Evolutionary conservation across 1,139 yeast species (phyloP).

Genomic region (Magnusiomyces tetraspermus): DNA sequence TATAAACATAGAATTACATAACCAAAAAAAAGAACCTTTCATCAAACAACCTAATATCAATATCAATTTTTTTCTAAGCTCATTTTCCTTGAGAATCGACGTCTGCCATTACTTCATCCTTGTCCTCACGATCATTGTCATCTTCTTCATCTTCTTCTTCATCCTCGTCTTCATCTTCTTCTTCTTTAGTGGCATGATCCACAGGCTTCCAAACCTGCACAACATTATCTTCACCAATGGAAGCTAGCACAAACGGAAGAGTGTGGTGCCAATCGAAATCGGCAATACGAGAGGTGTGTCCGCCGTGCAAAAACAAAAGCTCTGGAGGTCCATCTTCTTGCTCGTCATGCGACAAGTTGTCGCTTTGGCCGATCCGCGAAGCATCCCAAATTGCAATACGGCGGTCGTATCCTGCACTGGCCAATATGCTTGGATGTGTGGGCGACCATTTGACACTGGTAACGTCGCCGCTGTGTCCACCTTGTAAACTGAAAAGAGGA

Average conservation of each 20-base stretch:
- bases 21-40: too few species aligned
- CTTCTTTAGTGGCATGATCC: constrained; percentile 31
- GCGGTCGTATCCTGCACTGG: constrained; percentile 65
- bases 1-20: too few species aligned
- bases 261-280: constrained; percentile 83
- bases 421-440: constrained; percentile 46
- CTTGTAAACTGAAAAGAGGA: constrained; percentile 15
- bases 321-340: constrained; percentile 31
- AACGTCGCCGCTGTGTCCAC: constrained; percentile 13
- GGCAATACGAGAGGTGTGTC: constrained; percentile 81
- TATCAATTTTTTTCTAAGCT: too few species aligned
- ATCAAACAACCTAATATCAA: too few species aligned
- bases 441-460: constrained; percentile 58
- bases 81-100: too few species aligned
- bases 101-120: background rate
- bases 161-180: constrained; percentile 34
- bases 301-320: constrained; percentile 68
- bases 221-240: constrained; percentile 80
- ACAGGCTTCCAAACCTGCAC: constrained; percentile 66
- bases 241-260: constrained; percentile 67
- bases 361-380: constrained; percentile 27
- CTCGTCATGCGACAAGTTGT: constrained; percentile 3
- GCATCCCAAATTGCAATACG: constrained; percentile 65
- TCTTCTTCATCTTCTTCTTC: constrained; percentile 28
- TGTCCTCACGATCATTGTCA: background rate